Percentiles rank a stretch among this genome's conserved stretches.
Conservation (phyloP, 1,284 basidiomycete genomes). For the Malassezia equina region DNA sequence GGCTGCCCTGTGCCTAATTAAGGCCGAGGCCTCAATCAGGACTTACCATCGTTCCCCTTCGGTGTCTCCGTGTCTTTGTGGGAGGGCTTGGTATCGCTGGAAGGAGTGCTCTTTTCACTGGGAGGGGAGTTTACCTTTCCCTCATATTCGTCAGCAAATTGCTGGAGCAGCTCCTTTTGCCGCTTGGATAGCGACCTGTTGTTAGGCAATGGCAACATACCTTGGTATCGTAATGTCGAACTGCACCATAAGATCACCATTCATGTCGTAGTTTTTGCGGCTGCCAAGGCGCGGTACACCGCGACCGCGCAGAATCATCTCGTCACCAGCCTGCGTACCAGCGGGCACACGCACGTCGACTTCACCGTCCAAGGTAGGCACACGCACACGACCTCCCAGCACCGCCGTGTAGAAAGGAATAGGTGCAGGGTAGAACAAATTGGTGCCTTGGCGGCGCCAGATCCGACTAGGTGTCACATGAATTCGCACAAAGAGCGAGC, state of each 20-base stretch:
- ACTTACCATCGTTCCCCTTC: conserved; percentile 14
- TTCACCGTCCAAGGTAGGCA: conserved; percentile 89
- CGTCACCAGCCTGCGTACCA: conserved; percentile 92
- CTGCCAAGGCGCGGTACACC: conserved; percentile 60
- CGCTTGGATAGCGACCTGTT: conserved; percentile 65
- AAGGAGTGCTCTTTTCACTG: background rate
- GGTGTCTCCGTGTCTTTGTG: background rate
- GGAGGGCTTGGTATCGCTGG: background rate
- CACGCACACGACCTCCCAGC: conserved; percentile 78
- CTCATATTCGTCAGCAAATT: conserved; percentile 85
- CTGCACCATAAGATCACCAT: conserved; percentile 78
- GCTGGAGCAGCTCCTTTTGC: conserved; percentile 76
- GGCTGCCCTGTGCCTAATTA: background rate
- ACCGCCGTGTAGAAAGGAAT: conserved; percentile 87
- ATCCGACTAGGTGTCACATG: conserved; percentile 70
- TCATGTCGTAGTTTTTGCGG: conserved; percentile 44
- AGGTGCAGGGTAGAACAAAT: conserved; percentile 79
- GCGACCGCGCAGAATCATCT: conserved; percentile 83
- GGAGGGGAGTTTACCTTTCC: conserved; percentile 48
- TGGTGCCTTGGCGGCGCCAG: conserved; percentile 83
- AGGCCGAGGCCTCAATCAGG: conserved; percentile 2
- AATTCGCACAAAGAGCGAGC: conserved; percentile 80
- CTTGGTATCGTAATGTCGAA: conserved; percentile 83
- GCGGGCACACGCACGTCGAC: conserved; percentile 86
- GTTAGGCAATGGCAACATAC: conserved; percentile 52